These are phyloP conservation scores for Lepiota venenata DNA, from an alignment of 768 basidiomycete species.

Conservation along the genomic window DNA sequence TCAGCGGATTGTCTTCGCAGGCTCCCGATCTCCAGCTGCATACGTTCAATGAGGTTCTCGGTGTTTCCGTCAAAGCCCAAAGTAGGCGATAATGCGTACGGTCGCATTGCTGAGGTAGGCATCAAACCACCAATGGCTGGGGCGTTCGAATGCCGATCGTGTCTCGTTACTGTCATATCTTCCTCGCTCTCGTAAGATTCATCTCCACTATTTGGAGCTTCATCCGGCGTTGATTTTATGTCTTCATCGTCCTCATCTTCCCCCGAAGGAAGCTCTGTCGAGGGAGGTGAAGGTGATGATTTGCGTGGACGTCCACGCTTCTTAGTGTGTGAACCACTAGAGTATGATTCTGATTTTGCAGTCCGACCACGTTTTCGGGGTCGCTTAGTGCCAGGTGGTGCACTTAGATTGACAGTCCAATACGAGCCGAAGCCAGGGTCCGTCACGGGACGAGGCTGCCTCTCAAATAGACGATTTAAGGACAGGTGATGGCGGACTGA, in stretches of 20 bases:
- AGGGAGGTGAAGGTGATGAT: constrained; percentile 8
- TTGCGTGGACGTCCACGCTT: constrained; percentile 10
- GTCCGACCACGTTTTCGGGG: constrained; percentile 73
- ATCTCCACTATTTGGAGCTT: constrained; percentile 36
- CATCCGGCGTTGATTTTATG: constrained; percentile 29
- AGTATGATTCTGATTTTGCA: not conserved
- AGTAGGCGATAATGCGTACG: constrained; percentile 42
- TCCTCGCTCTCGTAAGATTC: constrained; percentile 71
- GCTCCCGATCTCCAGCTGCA: constrained; percentile 62
- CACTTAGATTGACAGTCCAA: constrained; percentile 84
- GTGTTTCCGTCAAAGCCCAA: constrained; percentile 31
- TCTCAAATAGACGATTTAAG: constrained; percentile 77
- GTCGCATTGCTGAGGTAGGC: constrained; percentile 27
- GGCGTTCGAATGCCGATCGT: not conserved
- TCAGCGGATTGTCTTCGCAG: constrained; percentile 68
- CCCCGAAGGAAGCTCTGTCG: constrained; percentile 20
- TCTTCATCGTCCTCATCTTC: constrained; percentile 40
- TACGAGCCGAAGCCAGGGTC: constrained; percentile 88
- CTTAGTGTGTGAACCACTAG: not conserved
- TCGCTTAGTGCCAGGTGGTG: constrained; percentile 84
- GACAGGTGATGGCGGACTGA: constrained; percentile 85
- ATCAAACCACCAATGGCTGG: not conserved
- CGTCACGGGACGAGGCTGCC: constrained; percentile 77
- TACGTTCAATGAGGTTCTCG: constrained; percentile 51
- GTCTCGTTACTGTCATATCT: constrained; percentile 36